These are phyloP conservation scores for Amanita polypyramis DNA, from an alignment of 768 basidiomycete species.

Conservation along the genomic window DNA sequence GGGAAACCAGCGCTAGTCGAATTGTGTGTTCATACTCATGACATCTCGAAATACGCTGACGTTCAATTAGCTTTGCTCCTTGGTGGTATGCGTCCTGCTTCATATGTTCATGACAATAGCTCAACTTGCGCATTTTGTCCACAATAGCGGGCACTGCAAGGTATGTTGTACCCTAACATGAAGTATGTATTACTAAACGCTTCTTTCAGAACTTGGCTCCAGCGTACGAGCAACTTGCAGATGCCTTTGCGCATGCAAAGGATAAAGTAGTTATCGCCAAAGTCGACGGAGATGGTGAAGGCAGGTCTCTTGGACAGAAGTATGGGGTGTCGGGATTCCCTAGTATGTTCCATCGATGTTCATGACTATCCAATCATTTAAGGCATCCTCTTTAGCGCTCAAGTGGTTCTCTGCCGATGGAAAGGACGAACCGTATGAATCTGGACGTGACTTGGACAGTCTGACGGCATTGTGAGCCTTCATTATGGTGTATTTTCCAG, in stretches of 20 bases:
- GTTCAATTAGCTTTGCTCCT: slow-evolving; percentile 57
- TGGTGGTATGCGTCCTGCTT: slow-evolving; percentile 57
- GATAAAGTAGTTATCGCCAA: slow-evolving; percentile 86
- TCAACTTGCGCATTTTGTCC: slow-evolving; percentile 5
- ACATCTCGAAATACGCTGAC: slow-evolving; percentile 6
- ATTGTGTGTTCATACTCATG: slow-evolving; percentile 50
- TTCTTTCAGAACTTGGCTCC: slow-evolving; percentile 74
- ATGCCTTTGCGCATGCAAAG: slow-evolving; percentile 69
- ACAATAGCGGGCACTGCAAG: slow-evolving; percentile 75
- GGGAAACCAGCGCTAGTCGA: slow-evolving; percentile 83
- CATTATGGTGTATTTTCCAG: background rate
- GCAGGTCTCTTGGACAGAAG: slow-evolving; percentile 64
- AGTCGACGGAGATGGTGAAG: slow-evolving; percentile 85
- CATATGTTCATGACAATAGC: background rate
- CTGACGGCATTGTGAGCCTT: slow-evolving; percentile 61
- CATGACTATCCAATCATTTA: background rate
- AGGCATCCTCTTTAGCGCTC: slow-evolving; percentile 40
- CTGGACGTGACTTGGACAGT: slow-evolving; percentile 72
- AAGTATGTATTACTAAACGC: background rate
- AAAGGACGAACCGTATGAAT: slow-evolving; percentile 56
- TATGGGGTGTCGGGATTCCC: slow-evolving; percentile 81
- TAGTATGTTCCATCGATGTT: slow-evolving; percentile 40
- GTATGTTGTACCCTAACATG: slow-evolving; percentile 23
- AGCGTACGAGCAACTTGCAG: slow-evolving; percentile 77
- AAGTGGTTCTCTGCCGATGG: slow-evolving; percentile 84